Base-by-base conservation (phyloP, 192 early-diverging fungal species). In the Gaertneriomyces semiglobifer region DNA sequence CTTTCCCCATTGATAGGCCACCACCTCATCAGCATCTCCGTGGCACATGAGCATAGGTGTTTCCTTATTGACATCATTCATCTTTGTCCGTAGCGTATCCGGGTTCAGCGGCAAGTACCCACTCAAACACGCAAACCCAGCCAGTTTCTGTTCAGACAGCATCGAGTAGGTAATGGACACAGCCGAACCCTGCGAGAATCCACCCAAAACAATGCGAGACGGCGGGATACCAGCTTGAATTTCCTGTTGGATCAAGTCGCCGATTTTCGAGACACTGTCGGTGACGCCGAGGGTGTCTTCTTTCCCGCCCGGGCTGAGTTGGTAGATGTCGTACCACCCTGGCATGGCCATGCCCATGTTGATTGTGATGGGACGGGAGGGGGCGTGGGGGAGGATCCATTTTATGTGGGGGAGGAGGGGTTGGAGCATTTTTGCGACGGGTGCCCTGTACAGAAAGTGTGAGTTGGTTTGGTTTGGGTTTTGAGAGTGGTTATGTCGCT, bases 121-220 rank as follows among this genome's bases (percentile, higher is more conserved):
- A 71, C 90, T 92, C 38, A 96, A 74, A 6, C 78, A 84, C 33
- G 86, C 78, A 40, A 92, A 79, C 0, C 88, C 92, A 8, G 73
- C 90, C 4, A 92, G 74, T 62, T 84, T 84, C 51, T 79, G 72
- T 60, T 87, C 88, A 6, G 87, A 83, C 39, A 88, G 88, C 64
- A 96, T 70, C 5, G 79, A 85, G 7, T 84, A 83, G 61, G 90
- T 71, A 46, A 96, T 72, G 9, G 89, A 58, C 78, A 94, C 80
- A 0, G 88, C 94, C n/a, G 82, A 70, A 7, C 69, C 93, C 74
- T 98, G 96, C 19, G 93, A 95, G 65, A 98, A 98, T 0, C 96
- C 96, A 57, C 92, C 94, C 14, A 98, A 50, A 44, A 97, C 86
- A 52, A 98, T 98, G 14, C 92, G 83, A 44, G 87, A 75, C 5